These are phyloP conservation scores for Pythium rhizo-oryzae DNA, from an alignment of 352 stramenopile species.

Conservation along the genomic window DNA sequence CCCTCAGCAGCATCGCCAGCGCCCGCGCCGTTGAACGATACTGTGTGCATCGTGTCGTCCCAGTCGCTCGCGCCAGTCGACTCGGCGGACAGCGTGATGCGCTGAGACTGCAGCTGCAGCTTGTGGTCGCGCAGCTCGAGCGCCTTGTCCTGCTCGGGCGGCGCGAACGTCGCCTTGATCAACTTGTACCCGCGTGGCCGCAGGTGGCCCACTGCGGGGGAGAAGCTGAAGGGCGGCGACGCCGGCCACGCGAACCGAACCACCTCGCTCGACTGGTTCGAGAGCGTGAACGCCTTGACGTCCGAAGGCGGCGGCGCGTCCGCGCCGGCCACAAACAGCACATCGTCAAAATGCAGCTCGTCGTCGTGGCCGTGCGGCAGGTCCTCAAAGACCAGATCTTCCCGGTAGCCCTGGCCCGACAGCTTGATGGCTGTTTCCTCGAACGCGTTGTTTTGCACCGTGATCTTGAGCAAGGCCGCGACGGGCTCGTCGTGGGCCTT, in stretches of 20 bases:
- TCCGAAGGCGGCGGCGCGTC: conserved; percentile 20
- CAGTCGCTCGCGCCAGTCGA: conserved; percentile 47
- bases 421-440: conserved; percentile 84
- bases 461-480: conserved; percentile 69
- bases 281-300: conserved; percentile 78
- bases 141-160: conserved; percentile 30
- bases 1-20: not conserved
- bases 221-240: conserved; percentile 65
- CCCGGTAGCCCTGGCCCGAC: conserved; percentile 70
- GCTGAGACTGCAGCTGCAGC: conserved; percentile 48
- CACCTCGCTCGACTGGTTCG: conserved; percentile 59
- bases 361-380: conserved; percentile 75
- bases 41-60: conserved; percentile 74
- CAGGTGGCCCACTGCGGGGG: conserved; percentile 73
- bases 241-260: conserved; percentile 78
- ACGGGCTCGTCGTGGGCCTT: conserved; percentile 70
- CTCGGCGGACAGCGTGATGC: conserved; percentile 50
- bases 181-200: conserved; percentile 58
- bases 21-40: conserved; percentile 41
- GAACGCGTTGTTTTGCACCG: conserved; percentile 92
- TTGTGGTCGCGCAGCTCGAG: conserved; percentile 43
- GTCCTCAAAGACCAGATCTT: conserved; percentile 90
- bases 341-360: conserved; percentile 87
- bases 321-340: conserved; percentile 41
- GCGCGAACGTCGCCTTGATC: conserved; percentile 77